Evolutionary conservation across 208 protist genomes (phyloP).

Genomic region (Leishmania gerbilli): DNA sequence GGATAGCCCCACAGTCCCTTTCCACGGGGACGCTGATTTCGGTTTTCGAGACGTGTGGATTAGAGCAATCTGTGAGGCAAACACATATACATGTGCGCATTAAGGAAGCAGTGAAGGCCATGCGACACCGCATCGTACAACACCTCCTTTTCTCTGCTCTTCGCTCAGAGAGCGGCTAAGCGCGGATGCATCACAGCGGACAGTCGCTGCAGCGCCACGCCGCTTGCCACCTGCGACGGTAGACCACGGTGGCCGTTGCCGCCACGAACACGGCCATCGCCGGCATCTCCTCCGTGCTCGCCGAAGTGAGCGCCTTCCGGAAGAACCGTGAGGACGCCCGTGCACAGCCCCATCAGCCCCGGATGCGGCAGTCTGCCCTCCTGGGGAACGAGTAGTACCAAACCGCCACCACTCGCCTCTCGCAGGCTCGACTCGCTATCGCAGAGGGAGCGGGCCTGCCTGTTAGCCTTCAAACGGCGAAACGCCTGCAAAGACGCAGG

Average conservation of each 20-base stretch:
- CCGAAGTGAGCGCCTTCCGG: slow-evolving; percentile 20
- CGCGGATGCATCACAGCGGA: slow-evolving; percentile 72
- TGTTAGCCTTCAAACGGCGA: slow-evolving; percentile 9
- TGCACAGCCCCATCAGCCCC: slow-evolving; percentile 60
- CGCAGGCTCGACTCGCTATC: slow-evolving; percentile 49
- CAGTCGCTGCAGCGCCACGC: slow-evolving; percentile 84
- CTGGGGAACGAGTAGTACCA: slow-evolving; percentile 81
- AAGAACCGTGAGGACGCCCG: slow-evolving; percentile 52
- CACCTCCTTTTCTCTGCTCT: background rate
- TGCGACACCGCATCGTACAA: background rate
- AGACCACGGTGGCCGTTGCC: slow-evolving; percentile 41
- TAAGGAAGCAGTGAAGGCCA: background rate
- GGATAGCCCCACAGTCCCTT: background rate
- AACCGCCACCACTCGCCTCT: slow-evolving; percentile 6
- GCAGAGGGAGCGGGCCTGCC: slow-evolving; percentile 39
- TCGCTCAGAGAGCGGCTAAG: slow-evolving; percentile 38
- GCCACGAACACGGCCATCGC: background rate
- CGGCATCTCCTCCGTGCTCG: background rate
- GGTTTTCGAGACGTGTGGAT: background rate
- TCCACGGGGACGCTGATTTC: background rate
- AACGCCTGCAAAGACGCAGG: slow-evolving; percentile 42
- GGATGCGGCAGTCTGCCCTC: slow-evolving; percentile 79
- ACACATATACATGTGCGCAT: background rate
- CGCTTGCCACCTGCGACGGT: slow-evolving; percentile 75
- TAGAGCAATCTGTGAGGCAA: background rate